These are phyloP conservation scores for Pythium utonaiense DNA, from an alignment of 352 stramenopile genomes.

Conservation along the genomic window DNA sequence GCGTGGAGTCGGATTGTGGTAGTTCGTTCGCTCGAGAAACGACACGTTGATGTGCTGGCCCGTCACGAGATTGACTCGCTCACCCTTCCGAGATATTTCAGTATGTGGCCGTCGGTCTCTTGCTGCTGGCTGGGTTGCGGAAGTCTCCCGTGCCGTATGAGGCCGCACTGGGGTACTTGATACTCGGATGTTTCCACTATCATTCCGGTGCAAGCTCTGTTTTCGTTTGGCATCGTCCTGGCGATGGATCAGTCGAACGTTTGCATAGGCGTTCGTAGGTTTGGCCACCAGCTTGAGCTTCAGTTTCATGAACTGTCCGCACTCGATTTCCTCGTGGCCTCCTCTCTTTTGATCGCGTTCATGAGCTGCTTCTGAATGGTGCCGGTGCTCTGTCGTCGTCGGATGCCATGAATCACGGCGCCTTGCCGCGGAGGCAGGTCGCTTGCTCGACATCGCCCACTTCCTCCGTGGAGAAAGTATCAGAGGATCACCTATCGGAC, in stretches of 20 bases:
- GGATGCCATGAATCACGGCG: not conserved
- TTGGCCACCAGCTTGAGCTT: slow-evolving; percentile 51
- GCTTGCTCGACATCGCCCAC: not conserved
- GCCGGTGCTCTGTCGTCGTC: not conserved
- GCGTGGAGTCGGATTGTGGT: slow-evolving; percentile 29
- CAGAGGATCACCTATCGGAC: too few species aligned
- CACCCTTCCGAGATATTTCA: slow-evolving; percentile 28
- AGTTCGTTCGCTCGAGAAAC: slow-evolving; percentile 28
- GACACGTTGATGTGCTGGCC: slow-evolving; percentile 30
- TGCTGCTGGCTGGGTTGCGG: not conserved
- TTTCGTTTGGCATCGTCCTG: slow-evolving; percentile 30
- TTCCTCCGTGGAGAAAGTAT: too few species aligned
- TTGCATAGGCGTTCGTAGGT: slow-evolving; percentile 46
- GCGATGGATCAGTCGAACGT: slow-evolving; percentile 37
- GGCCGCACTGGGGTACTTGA: not conserved
- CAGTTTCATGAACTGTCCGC: slow-evolving; percentile 25
- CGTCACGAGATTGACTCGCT: not conserved
- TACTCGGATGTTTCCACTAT: not conserved
- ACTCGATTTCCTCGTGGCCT: slow-evolving; percentile 24
- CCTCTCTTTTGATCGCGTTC: not conserved
- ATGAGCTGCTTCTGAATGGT: not conserved
- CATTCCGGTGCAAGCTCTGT: slow-evolving; percentile 50
- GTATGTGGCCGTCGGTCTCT: slow-evolving; percentile 35
- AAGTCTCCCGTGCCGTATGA: not conserved
- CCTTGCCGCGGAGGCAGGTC: not conserved